phyloP scores from a whole-genome alignment of 2,329 filamentous ascomycete species.

The Polytolypa hystricis region DNA sequence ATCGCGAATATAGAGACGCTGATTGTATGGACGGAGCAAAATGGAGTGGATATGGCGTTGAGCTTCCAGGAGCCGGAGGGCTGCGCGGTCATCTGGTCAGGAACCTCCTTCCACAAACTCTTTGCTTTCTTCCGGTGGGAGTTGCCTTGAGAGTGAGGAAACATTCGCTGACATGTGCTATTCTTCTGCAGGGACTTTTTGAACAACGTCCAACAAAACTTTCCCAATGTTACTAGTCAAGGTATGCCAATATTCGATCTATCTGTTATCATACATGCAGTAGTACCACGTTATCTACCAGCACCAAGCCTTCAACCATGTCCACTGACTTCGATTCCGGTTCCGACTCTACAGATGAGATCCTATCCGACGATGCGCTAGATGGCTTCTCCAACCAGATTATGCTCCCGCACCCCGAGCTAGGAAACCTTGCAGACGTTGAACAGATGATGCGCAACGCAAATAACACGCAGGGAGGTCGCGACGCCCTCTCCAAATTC shows the following conservation, averaged over 20 bases:
- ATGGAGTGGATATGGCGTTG: constrained; percentile 88
- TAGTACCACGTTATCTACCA: neutral
- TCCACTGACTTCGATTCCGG: neutral
- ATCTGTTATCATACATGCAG: too few relatives aligned
- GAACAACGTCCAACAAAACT: constrained; percentile 67
- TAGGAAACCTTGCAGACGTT: constrained; percentile 75
- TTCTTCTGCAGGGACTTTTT: constrained; percentile 69
- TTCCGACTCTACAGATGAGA: constrained; percentile 53
- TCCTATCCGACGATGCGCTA: constrained; percentile 75
- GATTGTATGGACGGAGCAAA: constrained; percentile 94
- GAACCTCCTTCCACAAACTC: constrained; percentile 17
- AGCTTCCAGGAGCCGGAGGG: constrained; percentile 97
- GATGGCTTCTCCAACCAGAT: constrained; percentile 59
- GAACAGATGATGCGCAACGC: constrained; percentile 73
- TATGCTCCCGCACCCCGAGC: constrained; percentile 63
- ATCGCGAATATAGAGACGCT: constrained; percentile 60
- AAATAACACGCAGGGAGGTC: constrained; percentile 60
- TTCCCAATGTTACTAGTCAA: constrained; percentile 50
- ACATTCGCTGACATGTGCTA: constrained; percentile 5
- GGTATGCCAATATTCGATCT: too few relatives aligned
- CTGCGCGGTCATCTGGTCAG: constrained; percentile 80
- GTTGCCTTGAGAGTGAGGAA: neutral
- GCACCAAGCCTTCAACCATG: constrained; percentile 2
- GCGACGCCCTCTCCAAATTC: constrained; percentile 79
- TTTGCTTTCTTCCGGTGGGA: neutral